Evolutionary conservation across 169 alveolate species (phyloP).

Genomic region (Plasmodium sp.): DNA sequence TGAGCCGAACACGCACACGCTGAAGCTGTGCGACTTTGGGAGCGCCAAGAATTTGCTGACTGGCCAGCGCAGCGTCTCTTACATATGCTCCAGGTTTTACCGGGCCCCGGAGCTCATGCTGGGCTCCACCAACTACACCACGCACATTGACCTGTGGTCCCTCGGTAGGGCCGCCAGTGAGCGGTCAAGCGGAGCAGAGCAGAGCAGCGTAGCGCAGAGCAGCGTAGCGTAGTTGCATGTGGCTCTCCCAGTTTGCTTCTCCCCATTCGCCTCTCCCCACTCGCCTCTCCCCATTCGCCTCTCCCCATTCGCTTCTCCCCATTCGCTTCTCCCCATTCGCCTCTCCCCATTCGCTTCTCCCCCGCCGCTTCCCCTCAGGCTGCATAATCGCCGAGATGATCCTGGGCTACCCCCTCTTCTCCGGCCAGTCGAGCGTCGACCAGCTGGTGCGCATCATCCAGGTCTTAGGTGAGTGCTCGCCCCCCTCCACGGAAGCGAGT

Average conservation of each 20-base stretch:
- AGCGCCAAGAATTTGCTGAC: constrained; percentile 94
- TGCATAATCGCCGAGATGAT: constrained; percentile 97
- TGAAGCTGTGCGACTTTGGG: constrained; percentile 98
- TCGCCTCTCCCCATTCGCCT: too few relatives aligned
- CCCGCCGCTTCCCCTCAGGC: constrained; percentile 81
- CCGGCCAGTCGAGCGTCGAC: constrained; percentile 97
- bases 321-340: neutral
- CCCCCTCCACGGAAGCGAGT: neutral
- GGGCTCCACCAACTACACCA: constrained; percentile 97
- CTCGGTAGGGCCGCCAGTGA: constrained; percentile 89
- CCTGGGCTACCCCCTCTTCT: constrained; percentile 96
- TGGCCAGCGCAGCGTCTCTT: constrained; percentile 96
- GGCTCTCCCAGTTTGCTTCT: too few relatives aligned
- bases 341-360: neutral
- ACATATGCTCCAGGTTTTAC: constrained; percentile 98
- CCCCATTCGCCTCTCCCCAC: neutral
- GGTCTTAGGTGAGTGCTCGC: constrained; percentile 78
- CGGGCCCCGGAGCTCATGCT: constrained; percentile 99
- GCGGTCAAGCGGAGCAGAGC: too few relatives aligned
- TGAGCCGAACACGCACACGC: constrained; percentile 92
- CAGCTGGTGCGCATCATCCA: constrained; percentile 96
- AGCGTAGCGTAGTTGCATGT: too few relatives aligned
- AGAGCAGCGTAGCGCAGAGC: too few relatives aligned
- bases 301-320: neutral
- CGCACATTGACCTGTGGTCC: constrained; percentile 98